Conservation (phyloP, 1,284 basidiomycete species). For the Sparassis latifolia region DNA sequence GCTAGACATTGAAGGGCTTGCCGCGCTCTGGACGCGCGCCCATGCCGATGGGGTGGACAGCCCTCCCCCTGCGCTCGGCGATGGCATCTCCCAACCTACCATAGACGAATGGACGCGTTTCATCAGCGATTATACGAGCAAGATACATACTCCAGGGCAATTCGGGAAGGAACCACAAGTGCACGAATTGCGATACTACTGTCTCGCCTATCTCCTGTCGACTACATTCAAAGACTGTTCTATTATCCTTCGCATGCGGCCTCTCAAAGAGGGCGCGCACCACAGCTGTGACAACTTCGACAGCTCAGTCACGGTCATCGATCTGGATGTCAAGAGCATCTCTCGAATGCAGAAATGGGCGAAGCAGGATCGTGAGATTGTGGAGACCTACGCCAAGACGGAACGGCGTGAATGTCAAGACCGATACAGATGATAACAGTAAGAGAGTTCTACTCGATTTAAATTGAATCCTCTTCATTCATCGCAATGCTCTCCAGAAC, state of each 20-base stretch:
- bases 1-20: slow-evolving; percentile 79
- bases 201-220: slow-evolving; percentile 77
- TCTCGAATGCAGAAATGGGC: slow-evolving; percentile 66
- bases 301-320: slow-evolving; percentile 62
- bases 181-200: slow-evolving; percentile 46
- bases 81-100: slow-evolving; percentile 15
- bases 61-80: slow-evolving; percentile 11
- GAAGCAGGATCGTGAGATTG: slow-evolving; percentile 68
- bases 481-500: no score
- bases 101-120: slow-evolving; percentile 21
- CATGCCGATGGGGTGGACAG: slow-evolving; percentile 9
- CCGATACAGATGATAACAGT: not conserved
- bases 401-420: slow-evolving; percentile 12
- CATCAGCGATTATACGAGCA: slow-evolving; percentile 40
- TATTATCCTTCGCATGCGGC: slow-evolving; percentile 58
- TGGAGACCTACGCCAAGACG: slow-evolving; percentile 34
- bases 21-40: slow-evolving; percentile 37
- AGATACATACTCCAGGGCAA: slow-evolving; percentile 15
- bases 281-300: slow-evolving; percentile 2
- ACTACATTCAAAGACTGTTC: slow-evolving; percentile 98
- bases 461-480: no score
- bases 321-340: slow-evolving; percentile 81
- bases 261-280: not conserved
- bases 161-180: slow-evolving; percentile 30
- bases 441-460: no score